phyloP scores from a whole-genome alignment of 768 basidiomycete species.

The Dentipellis sp. region DNA sequence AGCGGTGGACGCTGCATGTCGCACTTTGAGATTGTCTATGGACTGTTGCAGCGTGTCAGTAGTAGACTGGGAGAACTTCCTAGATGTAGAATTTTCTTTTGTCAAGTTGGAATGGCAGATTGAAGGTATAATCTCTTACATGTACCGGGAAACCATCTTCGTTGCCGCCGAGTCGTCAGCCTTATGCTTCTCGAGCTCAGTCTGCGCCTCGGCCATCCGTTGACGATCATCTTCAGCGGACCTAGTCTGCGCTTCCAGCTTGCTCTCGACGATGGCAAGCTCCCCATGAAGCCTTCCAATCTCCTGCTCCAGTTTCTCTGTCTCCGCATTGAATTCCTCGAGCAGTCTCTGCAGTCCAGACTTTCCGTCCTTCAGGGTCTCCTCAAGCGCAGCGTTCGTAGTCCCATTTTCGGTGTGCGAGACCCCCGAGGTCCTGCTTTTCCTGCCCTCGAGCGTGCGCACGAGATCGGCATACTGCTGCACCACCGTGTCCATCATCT shows the following conservation, averaged over 20 bases:
- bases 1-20: slow-evolving; percentile 52
- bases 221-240: slow-evolving; percentile 31
- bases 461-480: slow-evolving; percentile 73
- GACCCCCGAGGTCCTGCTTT: slow-evolving; percentile 15
- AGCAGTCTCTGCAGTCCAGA: slow-evolving; percentile 38
- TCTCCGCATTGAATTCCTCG: slow-evolving; percentile 39
- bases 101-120: background rate
- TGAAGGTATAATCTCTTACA: slow-evolving; percentile 36
- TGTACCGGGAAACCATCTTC: slow-evolving; percentile 79
- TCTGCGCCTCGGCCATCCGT: slow-evolving; percentile 35
- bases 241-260: slow-evolving; percentile 38
- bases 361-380: slow-evolving; percentile 38
- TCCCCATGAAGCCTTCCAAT: slow-evolving; percentile 34
- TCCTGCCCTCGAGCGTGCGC: slow-evolving; percentile 46
- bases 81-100: slow-evolving; percentile 17
- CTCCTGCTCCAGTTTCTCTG: slow-evolving; percentile 35
- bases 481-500: slow-evolving; percentile 56
- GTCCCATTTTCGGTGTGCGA: slow-evolving; percentile 3
- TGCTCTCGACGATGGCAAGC: slow-evolving; percentile 31
- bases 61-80: slow-evolving; percentile 78
- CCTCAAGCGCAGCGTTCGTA: slow-evolving; percentile 14
- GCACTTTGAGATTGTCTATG: slow-evolving; percentile 44
- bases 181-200: slow-evolving; percentile 44
- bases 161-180: slow-evolving; percentile 69
- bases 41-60: slow-evolving; percentile 57